Evolutionary conservation across 768 basidiomycete species (phyloP), one percentile per base, ranked within the genome.

Genomic region (Cantharellus cinnabarinus): DNA sequence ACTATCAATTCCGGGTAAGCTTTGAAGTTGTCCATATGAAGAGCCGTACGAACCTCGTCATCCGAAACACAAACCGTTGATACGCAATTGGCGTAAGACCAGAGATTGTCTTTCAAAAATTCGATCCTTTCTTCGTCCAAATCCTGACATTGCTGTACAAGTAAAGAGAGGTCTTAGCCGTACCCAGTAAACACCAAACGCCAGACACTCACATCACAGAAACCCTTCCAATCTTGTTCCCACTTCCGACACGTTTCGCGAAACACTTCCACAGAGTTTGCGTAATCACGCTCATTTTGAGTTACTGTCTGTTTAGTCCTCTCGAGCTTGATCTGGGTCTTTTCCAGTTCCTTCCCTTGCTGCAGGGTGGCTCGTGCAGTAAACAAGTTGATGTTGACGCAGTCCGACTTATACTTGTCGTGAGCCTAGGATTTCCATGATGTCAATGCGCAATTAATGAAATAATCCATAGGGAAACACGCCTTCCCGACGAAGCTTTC

Each of bases 61-160:
- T 98, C 95, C 5, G 82, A 74, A 15, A 99, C 93, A 65, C 95
- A 97, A 10, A 93, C 86, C 5, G 85, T 88, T 10, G 93, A 95
- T n/a, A 95, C 83, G 0, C 85, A 83, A 68, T 99, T 99, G 0
- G 95, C 91, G 68, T 89, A 97, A 4, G 81, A 79, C 94, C 95
- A 99, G 70, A 95, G 76, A 64, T 87, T 88, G 67, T 93, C 89
- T 71, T 94, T 97, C 74, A 85, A 82, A 68, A 94, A 89, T 61
- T 91, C 89, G 67, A 93, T 71, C n/a, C 95, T 79, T 60, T 91
- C 83, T 65, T 97, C 91, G 66, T 99, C 95, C 56, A 95, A 71
- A 71, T 99, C 95, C 70, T 99, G 95, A 62, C 89, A 89, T 50
- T 79, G 79, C 68, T 69, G 57, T 2, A 60, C 4, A 15, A 10